Evolutionary conservation across 306 rosid genomes (phyloP).

Genomic region (Rubus idaeus): DNA sequence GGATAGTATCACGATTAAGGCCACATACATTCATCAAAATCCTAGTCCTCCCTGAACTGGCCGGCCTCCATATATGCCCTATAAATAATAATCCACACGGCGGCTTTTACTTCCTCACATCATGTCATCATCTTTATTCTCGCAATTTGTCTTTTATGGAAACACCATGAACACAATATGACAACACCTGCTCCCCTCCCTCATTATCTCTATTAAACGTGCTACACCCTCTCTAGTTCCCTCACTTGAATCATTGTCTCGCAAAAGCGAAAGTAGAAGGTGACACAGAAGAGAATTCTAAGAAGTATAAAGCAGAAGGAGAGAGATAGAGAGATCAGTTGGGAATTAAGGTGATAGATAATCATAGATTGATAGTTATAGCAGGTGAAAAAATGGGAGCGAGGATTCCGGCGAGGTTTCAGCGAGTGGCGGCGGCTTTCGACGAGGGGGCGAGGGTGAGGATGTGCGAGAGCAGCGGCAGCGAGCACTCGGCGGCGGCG

Average conservation of each 20-base stretch:
- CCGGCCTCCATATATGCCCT: background rate
- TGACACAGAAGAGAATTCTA: background rate
- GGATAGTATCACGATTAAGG: background rate
- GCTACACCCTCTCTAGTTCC: background rate
- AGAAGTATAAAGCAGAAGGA: background rate
- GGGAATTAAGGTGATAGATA: background rate
- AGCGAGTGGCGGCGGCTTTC: conserved; percentile 66
- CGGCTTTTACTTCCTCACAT: conserved; percentile 32
- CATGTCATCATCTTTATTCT: conserved; percentile 14
- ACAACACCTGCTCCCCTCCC: conserved; percentile 10
- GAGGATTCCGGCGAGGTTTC: conserved; percentile 51
- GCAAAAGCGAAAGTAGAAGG: background rate
- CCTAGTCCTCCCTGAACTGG: too few species aligned
- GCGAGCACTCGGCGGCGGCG: conserved; percentile 62
- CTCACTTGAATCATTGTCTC: conserved; percentile 4
- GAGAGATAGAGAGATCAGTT: too few species aligned
- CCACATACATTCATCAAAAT: conserved; percentile 32
- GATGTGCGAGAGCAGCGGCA: conserved; percentile 77
- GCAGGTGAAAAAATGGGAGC: background rate
- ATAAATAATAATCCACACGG: conserved; percentile 30
- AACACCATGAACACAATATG: conserved; percentile 43
- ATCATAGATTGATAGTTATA: too few species aligned
- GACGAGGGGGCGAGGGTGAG: conserved; percentile 47
- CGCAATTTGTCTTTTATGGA: background rate
- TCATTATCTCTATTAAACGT: background rate